Percentiles rank a stretch among this genome's conserved stretches.
Evolutionary conservation across 192 early-diverging fungal species (phyloP).

Genomic region (Coemansia sp.): DNA sequence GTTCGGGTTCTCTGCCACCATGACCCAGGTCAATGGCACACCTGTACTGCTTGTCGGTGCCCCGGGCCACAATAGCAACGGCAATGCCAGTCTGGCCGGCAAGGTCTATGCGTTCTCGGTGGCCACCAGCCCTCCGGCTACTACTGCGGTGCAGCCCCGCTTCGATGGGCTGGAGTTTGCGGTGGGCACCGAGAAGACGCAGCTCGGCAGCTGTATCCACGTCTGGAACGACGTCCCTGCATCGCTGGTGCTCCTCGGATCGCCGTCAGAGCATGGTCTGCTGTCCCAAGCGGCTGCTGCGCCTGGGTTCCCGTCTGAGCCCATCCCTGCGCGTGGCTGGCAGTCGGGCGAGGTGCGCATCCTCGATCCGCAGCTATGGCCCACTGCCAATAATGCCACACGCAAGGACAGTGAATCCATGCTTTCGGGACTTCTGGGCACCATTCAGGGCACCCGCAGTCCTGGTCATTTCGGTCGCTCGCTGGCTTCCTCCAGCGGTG

Average conservation of each 20-base stretch:
- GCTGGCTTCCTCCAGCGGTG: conserved; percentile 22
- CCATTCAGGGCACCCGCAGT: conserved; percentile 39
- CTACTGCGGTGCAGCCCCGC: background rate
- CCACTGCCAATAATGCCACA: background rate
- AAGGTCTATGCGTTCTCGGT: conserved; percentile 57
- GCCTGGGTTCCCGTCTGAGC: conserved; percentile 8
- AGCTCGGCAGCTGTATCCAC: conserved; percentile 51
- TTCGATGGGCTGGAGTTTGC: conserved; percentile 32
- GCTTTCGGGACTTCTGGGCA: conserved; percentile 28
- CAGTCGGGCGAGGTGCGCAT: conserved; percentile 53
- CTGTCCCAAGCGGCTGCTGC: background rate
- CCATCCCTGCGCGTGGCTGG: conserved; percentile 43
- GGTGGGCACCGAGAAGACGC: conserved; percentile 24
- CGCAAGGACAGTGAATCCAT: background rate
- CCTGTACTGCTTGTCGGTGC: conserved; percentile 56
- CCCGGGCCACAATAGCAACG: conserved; percentile 46
- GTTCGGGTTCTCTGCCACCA: conserved; percentile 51
- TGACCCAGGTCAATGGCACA: conserved; percentile 12
- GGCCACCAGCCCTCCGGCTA: background rate
- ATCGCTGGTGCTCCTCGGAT: conserved; percentile 41
- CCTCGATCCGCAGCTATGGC: conserved; percentile 39
- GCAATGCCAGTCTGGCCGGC: conserved; percentile 38
- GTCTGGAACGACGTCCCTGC: conserved; percentile 22
- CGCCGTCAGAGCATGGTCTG: conserved; percentile 48
- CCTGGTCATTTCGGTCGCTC: conserved; percentile 53